Evolutionary conservation across 2,329 filamentous ascomycete species (phyloP).

Genomic region (Hyphodiscus sp.): DNA sequence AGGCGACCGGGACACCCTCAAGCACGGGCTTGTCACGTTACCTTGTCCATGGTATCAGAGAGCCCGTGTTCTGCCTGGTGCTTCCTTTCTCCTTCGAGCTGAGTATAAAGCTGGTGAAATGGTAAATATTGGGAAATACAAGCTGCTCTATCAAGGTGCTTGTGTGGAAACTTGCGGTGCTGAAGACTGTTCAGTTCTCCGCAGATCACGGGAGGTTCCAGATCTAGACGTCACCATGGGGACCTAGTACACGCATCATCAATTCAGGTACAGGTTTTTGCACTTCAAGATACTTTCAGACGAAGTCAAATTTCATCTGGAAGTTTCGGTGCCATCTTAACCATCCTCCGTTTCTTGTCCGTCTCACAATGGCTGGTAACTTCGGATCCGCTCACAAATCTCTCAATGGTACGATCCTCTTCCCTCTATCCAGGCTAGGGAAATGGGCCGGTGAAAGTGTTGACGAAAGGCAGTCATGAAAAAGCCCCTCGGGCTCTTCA

Average conservation of each 20-base stretch:
- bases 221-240: slow-evolving; percentile 4
- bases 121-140: too few species aligned
- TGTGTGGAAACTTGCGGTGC: not conserved
- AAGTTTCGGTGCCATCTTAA: not conserved
- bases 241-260: not conserved
- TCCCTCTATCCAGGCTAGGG: not conserved
- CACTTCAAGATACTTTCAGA: not conserved
- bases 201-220: not conserved
- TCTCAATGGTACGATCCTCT: not conserved
- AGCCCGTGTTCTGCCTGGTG: too few species aligned
- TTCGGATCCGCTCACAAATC: slow-evolving; percentile 6
- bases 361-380: slow-evolving; percentile 9
- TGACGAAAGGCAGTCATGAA: slow-evolving; percentile 42
- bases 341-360: not conserved
- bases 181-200: not conserved
- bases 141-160: not conserved
- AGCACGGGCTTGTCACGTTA: too few species aligned
- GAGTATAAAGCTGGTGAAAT: too few species aligned
- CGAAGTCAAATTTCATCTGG: not conserved
- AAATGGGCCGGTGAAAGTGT: not conserved
- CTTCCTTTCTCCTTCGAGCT: too few species aligned
- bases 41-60: too few species aligned
- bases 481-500: slow-evolving; percentile 51
- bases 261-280: not conserved
- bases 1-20: too few species aligned